A percentile compares a stretch with the other conserved stretches of the same genome.
Conservation (phyloP, 805 yeast species). For the Zygosaccharomyces gambellarensis region DNA sequence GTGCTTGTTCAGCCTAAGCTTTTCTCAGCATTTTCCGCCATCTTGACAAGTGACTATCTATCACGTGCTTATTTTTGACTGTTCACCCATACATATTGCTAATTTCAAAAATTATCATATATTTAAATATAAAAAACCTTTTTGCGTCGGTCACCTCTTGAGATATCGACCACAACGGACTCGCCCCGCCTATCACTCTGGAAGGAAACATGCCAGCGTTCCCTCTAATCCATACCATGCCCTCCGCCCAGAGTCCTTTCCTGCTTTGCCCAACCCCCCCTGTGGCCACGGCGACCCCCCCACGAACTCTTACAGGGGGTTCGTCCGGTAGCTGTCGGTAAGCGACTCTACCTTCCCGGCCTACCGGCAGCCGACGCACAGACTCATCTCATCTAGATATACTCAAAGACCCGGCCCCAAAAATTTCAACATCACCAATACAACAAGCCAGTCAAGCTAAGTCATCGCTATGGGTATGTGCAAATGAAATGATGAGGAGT, state of each 20-base stretch:
- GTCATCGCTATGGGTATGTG: slow-evolving; percentile 5
- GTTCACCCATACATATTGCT: neutral
- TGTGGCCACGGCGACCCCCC: neutral
- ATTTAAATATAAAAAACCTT: neutral
- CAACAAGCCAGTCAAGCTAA: neutral
- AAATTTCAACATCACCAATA: neutral
- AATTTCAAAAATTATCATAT: neutral
- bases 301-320: neutral
- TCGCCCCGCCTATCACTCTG: neutral
- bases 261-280: neutral
- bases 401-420: slow-evolving; percentile 1
- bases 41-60: neutral
- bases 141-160: neutral
- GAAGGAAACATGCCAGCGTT: neutral
- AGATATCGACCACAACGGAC: neutral
- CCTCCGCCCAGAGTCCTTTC: neutral
- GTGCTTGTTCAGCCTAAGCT: too few relatives aligned
- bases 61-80: neutral
- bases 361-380: slow-evolving; percentile 3
- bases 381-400: slow-evolving; percentile 5
- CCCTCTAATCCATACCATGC: neutral
- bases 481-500: neutral
- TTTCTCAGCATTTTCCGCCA: neutral
- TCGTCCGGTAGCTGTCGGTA: neutral
- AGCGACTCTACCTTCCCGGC: slow-evolving; percentile 2